Conservation (phyloP, 2,329 filamentous ascomycete species). For the Blastomyces parvus region DNA sequence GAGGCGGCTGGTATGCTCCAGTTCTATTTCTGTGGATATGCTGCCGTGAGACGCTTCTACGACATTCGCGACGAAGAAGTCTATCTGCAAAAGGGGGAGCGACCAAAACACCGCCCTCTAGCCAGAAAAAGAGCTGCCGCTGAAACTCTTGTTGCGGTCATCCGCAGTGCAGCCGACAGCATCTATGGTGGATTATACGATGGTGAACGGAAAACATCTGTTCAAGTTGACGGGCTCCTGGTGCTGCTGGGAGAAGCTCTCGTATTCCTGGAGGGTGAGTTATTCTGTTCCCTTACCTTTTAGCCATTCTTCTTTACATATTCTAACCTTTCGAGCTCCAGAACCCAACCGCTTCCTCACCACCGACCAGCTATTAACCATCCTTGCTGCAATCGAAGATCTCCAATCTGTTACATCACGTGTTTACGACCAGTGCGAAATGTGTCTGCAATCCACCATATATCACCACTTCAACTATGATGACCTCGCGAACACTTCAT, state of each 20-base stretch:
- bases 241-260: constrained; percentile 75
- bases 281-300: constrained; percentile 5
- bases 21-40: constrained; percentile 82
- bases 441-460: constrained; percentile 67
- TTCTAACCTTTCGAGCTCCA: not conserved
- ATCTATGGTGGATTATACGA: constrained; percentile 89
- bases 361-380: constrained; percentile 60
- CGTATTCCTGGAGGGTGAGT: constrained; percentile 57
- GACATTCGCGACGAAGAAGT: constrained; percentile 68
- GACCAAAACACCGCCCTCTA: constrained; percentile 43
- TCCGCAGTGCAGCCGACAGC: constrained; percentile 77
- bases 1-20: constrained; percentile 77
- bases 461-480: constrained; percentile 55
- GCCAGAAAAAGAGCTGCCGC: constrained; percentile 61
- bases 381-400: constrained; percentile 72
- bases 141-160: constrained; percentile 66
- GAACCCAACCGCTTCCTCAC: constrained; percentile 53
- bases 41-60: constrained; percentile 82
- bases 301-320: not conserved
- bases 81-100: constrained; percentile 28
- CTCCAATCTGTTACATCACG: constrained; percentile 63
- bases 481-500: constrained; percentile 30
- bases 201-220: constrained; percentile 65
- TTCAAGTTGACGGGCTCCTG: constrained; percentile 79
- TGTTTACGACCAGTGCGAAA: constrained; percentile 64